phyloP scores from a whole-genome alignment of 805 yeast genomes.

The Isabelozyma rhagii region DNA sequence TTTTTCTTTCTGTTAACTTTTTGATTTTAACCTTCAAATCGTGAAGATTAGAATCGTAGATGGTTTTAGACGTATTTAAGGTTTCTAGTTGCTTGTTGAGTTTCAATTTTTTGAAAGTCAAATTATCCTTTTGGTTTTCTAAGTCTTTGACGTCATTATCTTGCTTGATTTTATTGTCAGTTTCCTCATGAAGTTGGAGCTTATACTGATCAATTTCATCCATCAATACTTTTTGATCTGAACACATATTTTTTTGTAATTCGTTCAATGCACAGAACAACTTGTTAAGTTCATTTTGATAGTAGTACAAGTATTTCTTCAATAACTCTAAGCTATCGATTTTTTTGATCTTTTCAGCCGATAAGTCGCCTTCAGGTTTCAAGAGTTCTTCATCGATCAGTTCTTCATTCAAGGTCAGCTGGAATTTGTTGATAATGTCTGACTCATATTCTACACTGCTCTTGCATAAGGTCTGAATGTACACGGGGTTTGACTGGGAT shows the following conservation, averaged over 20 bases:
- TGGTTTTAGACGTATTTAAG: conserved; percentile 14
- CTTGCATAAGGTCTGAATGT: conserved; percentile 21
- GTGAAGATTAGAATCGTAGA: conserved; percentile 15
- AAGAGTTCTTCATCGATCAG: conserved; percentile 1
- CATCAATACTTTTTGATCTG: conserved; percentile 15
- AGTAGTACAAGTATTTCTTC: conserved; percentile 19
- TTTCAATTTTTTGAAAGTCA: conserved; percentile 31
- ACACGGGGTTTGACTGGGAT: conserved; percentile 31
- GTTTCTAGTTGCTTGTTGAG: conserved; percentile 19
- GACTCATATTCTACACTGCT: not conserved
- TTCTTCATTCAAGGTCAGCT: not conserved
- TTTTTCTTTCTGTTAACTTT: conserved; percentile 21
- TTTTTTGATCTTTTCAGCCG: not conserved
- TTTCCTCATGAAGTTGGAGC: conserved; percentile 35
- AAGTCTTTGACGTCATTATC: conserved; percentile 30
- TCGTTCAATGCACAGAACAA: conserved; percentile 16
- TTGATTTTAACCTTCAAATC: conserved; percentile 12
- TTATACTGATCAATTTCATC: conserved; percentile 29
- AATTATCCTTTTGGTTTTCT: conserved; percentile 28
- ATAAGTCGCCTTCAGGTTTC: not conserved
- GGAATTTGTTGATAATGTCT: not conserved
- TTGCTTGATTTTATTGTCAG: conserved; percentile 23
- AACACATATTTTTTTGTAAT: conserved; percentile 7
- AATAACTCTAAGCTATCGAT: conserved; percentile 4
- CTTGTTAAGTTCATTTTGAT: conserved; percentile 23